These are phyloP conservation scores for Stellera chamaejasme DNA, from an alignment of 345 rosid genomes.

Conservation along the genomic window DNA sequence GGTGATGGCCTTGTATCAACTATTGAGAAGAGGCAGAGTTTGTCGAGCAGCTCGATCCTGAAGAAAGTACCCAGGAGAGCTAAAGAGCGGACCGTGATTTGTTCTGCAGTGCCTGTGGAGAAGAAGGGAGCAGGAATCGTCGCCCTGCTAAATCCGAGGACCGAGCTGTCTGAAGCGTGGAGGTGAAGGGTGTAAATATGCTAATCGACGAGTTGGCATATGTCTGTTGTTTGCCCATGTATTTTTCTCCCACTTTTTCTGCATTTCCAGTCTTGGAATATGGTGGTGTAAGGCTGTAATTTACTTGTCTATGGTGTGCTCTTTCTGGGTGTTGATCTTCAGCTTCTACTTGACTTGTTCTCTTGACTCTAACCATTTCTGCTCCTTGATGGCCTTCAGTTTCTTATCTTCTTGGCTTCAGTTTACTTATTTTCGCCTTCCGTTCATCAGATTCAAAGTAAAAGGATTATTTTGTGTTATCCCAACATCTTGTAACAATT, in stretches of 20 bases:
- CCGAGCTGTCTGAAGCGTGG: conserved; percentile 77
- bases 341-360: no score
- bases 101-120: conserved; percentile 22
- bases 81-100: conserved; percentile 23
- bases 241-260: conserved; percentile 1
- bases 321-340: no score
- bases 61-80: conserved; percentile 30
- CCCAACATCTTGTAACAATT: no score
- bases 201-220: conserved; percentile 29
- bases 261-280: background rate
- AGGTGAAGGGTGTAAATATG: conserved; percentile 30
- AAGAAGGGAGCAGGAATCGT: conserved; percentile 31
- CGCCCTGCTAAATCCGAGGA: conserved; percentile 48
- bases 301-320: no score
- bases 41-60: conserved; percentile 14
- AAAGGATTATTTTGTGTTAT: no score
- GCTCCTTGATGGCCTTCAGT: no score
- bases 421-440: no score
- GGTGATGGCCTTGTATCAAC: conserved; percentile 14
- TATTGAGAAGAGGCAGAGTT: conserved; percentile 17
- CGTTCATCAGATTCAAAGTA: no score
- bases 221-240: background rate
- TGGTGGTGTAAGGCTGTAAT: no score
- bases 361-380: no score
- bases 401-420: no score